Conservation (phyloP, 2,329 filamentous ascomycete genomes). For the Penicillium sp. region DNA sequence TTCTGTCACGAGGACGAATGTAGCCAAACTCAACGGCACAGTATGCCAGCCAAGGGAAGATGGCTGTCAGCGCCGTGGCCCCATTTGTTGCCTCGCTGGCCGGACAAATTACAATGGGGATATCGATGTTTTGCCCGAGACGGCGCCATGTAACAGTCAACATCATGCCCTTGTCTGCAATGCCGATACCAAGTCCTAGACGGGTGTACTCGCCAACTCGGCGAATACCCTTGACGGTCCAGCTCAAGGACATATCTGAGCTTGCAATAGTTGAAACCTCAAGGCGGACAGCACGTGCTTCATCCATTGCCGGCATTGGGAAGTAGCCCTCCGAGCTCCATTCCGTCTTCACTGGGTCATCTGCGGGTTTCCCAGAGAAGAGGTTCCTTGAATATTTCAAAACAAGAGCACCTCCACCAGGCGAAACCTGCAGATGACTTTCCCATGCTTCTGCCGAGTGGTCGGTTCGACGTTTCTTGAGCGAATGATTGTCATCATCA, state of each 20-base stretch:
- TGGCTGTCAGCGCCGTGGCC: constrained; percentile 36
- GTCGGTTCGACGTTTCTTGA: constrained; percentile 18
- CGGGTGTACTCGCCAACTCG: constrained; percentile 40
- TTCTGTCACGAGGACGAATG: constrained; percentile 40
- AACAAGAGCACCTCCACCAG: constrained; percentile 29
- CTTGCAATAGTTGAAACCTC: constrained; percentile 32
- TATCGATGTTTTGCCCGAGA: constrained; percentile 41
- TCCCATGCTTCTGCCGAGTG: constrained; percentile 38
- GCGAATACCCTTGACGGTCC: constrained; percentile 39
- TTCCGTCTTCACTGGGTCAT: constrained; percentile 37
- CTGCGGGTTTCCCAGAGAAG: constrained; percentile 36
- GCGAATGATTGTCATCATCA: constrained; percentile 9
- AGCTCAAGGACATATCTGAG: constrained; percentile 32
- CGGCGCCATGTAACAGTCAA: constrained; percentile 43
- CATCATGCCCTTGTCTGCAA: constrained; percentile 39
- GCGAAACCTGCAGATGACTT: constrained; percentile 31
- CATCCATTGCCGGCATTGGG: constrained; percentile 29
- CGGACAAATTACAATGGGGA: constrained; percentile 43
- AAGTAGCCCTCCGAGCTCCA: constrained; percentile 45
- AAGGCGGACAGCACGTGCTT: constrained; percentile 36
- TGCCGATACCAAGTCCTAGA: constrained; percentile 41
- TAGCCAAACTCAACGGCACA: constrained; percentile 44
- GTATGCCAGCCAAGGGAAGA: constrained; percentile 43
- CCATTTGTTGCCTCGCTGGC: constrained; percentile 35
- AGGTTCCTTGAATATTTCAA: constrained; percentile 40